Conservation (phyloP, 2,329 filamentous ascomycete genomes). For the Aspergillus uvarum region DNA sequence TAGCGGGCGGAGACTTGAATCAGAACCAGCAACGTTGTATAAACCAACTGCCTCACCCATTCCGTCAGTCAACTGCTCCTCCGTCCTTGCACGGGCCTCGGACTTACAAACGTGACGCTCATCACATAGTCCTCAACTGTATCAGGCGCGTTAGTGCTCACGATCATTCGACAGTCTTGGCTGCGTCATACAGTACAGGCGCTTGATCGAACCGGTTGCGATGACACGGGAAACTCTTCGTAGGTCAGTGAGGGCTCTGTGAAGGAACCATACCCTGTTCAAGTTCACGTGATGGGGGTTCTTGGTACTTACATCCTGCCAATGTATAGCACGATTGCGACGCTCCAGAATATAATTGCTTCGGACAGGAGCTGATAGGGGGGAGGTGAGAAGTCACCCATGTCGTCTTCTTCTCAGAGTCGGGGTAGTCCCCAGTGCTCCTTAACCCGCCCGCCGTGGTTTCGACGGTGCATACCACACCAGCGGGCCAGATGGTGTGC, state of each 20-base stretch:
- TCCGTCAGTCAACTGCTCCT: not conserved
- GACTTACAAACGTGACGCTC: constrained; percentile 38
- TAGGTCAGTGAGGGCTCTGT: constrained; percentile 7
- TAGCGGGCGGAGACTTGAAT: constrained; percentile 40
- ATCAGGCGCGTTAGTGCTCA: not conserved
- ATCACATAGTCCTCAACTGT: constrained; percentile 41
- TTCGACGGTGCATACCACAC: not conserved
- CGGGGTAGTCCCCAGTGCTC: not conserved
- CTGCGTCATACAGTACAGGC: constrained; percentile 26
- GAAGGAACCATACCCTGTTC: not conserved
- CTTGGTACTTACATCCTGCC: not conserved
- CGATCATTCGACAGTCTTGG: not conserved
- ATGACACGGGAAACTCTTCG: constrained; percentile 28
- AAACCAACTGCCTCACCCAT: constrained; percentile 30
- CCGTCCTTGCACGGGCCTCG: not conserved
- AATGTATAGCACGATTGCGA: constrained; percentile 14
- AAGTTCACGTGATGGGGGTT: too few species aligned
- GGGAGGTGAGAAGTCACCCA: constrained; percentile 20
- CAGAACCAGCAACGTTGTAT: constrained; percentile 34
- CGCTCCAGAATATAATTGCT: constrained; percentile 29
- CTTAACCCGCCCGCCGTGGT: not conserved
- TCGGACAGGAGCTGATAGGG: constrained; percentile 21
- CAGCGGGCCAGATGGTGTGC: not conserved
- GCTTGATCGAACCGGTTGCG: constrained; percentile 29
- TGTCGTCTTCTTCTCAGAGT: constrained; percentile 5